Conservation (phyloP, 192 early-diverging fungal species). For the Linnemannia exigua region DNA sequence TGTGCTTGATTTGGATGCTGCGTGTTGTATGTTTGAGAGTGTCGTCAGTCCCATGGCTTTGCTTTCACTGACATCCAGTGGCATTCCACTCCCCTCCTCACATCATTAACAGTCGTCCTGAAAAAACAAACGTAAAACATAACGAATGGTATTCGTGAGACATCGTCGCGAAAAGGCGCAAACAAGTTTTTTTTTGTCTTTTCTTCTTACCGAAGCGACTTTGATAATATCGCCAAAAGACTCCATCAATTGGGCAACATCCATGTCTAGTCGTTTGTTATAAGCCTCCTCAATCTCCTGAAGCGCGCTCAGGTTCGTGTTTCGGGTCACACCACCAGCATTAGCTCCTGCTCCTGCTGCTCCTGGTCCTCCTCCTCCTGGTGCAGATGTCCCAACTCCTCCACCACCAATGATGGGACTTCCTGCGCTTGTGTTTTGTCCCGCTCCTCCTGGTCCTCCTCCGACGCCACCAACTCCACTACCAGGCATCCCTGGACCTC, state of each 20-base stretch:
- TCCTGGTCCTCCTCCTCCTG: background rate
- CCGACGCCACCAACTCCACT: background rate
- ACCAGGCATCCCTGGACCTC: conserved; percentile 20
- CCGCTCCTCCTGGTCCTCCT: background rate
- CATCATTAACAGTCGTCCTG: background rate
- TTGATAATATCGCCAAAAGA: conserved; percentile 68
- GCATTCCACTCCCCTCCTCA: background rate
- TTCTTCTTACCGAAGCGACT: conserved; percentile 57
- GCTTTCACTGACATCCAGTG: background rate
- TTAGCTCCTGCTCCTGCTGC: conserved; percentile 24
- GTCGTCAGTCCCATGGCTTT: background rate
- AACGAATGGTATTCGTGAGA: background rate
- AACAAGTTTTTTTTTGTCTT: background rate
- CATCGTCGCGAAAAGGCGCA: no score
- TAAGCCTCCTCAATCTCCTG: conserved; percentile 68
- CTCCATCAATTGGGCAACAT: conserved; percentile 64
- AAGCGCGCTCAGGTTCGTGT: conserved; percentile 28
- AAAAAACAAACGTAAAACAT: conserved; percentile 16
- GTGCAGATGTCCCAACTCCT: conserved; percentile 12
- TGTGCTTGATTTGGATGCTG: no score
- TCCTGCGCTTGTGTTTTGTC: background rate
- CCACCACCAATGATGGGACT: background rate
- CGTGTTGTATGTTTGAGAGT: background rate
- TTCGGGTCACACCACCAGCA: conserved; percentile 16
- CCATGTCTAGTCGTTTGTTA: conserved; percentile 65